Percentiles rank a stretch among this genome's conserved stretches.
These are phyloP conservation scores for Ensete glaucum DNA, from an alignment of 176 grass and related monocot species.

Conservation along the genomic window DNA sequence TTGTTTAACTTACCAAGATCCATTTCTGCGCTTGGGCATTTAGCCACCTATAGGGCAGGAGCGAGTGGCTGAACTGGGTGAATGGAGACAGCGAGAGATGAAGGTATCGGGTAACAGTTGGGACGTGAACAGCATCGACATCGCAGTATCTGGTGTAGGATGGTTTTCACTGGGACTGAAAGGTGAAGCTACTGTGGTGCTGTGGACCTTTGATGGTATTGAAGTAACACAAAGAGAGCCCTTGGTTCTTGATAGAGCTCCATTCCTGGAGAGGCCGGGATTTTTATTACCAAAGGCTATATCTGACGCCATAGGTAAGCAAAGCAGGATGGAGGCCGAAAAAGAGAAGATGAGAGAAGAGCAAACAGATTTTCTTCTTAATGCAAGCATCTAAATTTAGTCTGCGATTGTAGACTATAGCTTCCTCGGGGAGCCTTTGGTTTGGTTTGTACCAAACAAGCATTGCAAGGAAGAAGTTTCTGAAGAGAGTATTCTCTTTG, in stretches of 20 bases:
- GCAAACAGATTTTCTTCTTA: slow-evolving; percentile 39
- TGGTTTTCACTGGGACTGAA: slow-evolving; percentile 88
- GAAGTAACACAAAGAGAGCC: slow-evolving; percentile 67
- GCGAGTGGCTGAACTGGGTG: slow-evolving; percentile 41
- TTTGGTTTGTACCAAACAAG: too few relatives aligned
- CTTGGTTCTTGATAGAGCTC: slow-evolving; percentile 71
- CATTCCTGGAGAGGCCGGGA: slow-evolving; percentile 58
- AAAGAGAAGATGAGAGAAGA: slow-evolving; percentile 31
- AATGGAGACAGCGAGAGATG: slow-evolving; percentile 48
- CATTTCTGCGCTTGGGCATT: slow-evolving; percentile 12
- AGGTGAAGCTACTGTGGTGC: slow-evolving; percentile 43
- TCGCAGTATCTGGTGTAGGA: slow-evolving; percentile 61
- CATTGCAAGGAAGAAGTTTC: too few relatives aligned
- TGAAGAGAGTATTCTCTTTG: too few relatives aligned
- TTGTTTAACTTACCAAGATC: slow-evolving; percentile 16
- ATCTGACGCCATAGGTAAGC: slow-evolving; percentile 60
- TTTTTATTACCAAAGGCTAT: slow-evolving; percentile 74
- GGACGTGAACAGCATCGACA: slow-evolving; percentile 68
- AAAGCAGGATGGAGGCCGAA: slow-evolving; percentile 58
- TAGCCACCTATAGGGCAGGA: slow-evolving; percentile 66
- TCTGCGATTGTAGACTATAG: background rate
- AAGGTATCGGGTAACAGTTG: slow-evolving; percentile 63
- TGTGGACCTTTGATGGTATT: slow-evolving; percentile 74
- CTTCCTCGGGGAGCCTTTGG: background rate
- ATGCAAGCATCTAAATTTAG: slow-evolving; percentile 18